Evolutionary conservation across 441 rosid genomes (phyloP), one percentile per base, ranked within the genome.

Genomic region (Aquilaria agallochum): DNA sequence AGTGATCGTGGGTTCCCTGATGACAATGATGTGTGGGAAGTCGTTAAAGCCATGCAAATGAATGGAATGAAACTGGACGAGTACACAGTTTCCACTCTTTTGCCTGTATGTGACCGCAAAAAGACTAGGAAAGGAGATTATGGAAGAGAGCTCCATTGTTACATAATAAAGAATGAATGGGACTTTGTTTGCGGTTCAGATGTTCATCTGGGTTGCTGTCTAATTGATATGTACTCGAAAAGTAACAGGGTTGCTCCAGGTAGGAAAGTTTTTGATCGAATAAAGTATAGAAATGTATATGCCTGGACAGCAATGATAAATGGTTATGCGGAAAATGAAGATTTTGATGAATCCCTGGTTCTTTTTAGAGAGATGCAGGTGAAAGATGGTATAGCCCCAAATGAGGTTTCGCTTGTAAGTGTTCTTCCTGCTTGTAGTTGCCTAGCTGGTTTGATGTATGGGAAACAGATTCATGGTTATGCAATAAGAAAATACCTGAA

Each of bases 271-370:
- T 86, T 88, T 72, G 79, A 79, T 53, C 67, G 31, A 50, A 74
- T 81, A 82, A 51, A 70, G 42, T 31, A 27, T 49, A 80, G 74
- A 65, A 88, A 80, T 67, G 81, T 86, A 52, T 75, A 71, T 58
- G 73, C 75, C 58, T 86, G 88, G 92, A 86, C 92, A 4, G 84
- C 87, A 34, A 80, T 88, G 82, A 73, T 86, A 42, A 86, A 72
- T 71, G 85, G 92, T 10, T 75, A 73, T 57, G 80, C 78, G 58
- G 73, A 66, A 63, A 75, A 71, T 64, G 84, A 81, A 50, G 66
- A 58, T 32, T 59, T 75, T 9, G 87, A 72, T 54, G 85, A 73
- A 67, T 88, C 83, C 2, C 50, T 86, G 67, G 50, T 40, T 63
- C 84, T 83, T 71, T 86, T 86, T 49, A 66, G 55, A 64, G 80